Evolutionary conservation across 1,284 basidiomycete species (phyloP).

Genomic region (Exsudoporus floridanus): DNA sequence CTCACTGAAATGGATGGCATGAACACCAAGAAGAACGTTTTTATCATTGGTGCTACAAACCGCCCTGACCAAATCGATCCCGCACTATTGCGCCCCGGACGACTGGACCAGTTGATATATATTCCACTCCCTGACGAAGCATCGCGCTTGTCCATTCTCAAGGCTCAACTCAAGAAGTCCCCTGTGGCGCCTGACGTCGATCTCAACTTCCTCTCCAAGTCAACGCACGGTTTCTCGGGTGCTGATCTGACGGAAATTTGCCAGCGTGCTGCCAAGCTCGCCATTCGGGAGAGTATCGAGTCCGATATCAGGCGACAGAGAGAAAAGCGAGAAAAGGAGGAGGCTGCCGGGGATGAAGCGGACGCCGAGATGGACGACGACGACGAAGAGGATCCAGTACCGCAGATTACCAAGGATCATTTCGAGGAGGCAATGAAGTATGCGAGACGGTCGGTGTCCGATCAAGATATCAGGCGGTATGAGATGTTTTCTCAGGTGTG

Average conservation of each 20-base stretch:
- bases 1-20: constrained; percentile 99
- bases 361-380: constrained; percentile 77
- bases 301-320: constrained; percentile 81
- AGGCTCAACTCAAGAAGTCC: constrained; percentile 90
- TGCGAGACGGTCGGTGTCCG: constrained; percentile 88
- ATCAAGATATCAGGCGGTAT: constrained; percentile 93
- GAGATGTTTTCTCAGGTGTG: constrained; percentile 84
- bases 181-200: constrained; percentile 88
- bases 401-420: constrained; percentile 90
- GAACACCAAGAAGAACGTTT: constrained; percentile 99
- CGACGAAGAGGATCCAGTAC: constrained; percentile 89
- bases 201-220: constrained; percentile 86
- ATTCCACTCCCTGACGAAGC: constrained; percentile 93
- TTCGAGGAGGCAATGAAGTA: constrained; percentile 99
- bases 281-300: constrained; percentile 94
- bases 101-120: constrained; percentile 95
- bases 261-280: constrained; percentile 95
- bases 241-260: constrained; percentile 99
- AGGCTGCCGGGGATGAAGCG: constrained; percentile 51
- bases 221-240: constrained; percentile 98
- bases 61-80: constrained; percentile 99
- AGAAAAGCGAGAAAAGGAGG: constrained; percentile 83
- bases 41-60: constrained; percentile 99
- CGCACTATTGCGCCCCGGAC: constrained; percentile 95
- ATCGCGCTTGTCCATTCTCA: constrained; percentile 89